phyloP scores from a whole-genome alignment of 495 filamentous ascomycete genomes.

The Sordaria brevicollis region DNA sequence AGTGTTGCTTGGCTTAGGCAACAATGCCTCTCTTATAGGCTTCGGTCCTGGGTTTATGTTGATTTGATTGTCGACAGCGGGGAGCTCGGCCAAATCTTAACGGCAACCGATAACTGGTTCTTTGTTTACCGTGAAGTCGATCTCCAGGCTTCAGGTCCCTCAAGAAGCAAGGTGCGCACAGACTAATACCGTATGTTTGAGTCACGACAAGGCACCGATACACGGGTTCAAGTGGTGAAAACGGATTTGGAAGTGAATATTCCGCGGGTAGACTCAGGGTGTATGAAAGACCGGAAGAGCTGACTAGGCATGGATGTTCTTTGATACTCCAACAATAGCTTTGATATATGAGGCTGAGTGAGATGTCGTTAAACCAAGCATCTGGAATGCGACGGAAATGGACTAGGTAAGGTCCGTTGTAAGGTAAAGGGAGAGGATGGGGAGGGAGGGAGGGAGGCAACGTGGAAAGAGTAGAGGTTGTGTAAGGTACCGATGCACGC shows the following conservation, averaged over 20 bases:
- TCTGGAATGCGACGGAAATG: background rate
- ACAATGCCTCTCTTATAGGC: background rate
- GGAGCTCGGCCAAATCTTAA: background rate
- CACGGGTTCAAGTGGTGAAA: background rate
- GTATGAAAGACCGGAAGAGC: background rate
- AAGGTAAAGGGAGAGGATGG: background rate
- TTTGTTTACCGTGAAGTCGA: background rate
- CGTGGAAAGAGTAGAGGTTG: background rate
- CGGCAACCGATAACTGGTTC: background rate
- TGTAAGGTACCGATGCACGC: background rate
- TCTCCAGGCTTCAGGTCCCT: background rate
- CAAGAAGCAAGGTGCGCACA: background rate
- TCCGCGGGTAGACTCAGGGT: background rate
- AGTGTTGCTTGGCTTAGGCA: background rate
- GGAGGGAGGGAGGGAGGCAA: background rate
- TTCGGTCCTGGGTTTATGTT: background rate
- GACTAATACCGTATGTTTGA: background rate
- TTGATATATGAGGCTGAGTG: background rate
- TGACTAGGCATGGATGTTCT: background rate
- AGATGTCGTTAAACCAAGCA: background rate
- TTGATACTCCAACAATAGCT: background rate
- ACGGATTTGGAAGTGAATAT: background rate
- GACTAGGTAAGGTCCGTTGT: background rate
- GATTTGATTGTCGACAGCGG: background rate
- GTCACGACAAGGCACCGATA: slow-evolving; percentile 8